These are phyloP conservation scores for Calonectria pseudoturangicola DNA, from an alignment of 2,329 filamentous ascomycete species.

Conservation along the genomic window DNA sequence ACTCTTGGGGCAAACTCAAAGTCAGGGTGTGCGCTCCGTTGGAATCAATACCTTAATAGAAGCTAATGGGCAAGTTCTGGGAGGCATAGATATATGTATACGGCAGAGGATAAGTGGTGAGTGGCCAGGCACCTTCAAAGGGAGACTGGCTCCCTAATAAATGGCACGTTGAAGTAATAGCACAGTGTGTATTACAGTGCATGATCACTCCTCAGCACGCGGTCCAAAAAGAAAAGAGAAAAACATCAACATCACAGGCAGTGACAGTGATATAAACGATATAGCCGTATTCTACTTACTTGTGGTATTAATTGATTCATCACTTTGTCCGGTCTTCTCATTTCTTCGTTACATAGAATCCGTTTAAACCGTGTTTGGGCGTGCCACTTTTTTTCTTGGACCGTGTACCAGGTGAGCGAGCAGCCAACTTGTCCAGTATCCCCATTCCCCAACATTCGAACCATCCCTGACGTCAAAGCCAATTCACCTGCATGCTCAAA, in stretches of 20 bases:
- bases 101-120: background rate
- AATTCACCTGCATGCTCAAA: conserved; percentile 27
- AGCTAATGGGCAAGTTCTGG: background rate
- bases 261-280: too few relatives aligned
- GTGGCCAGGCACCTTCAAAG: background rate
- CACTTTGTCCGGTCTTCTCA: too few relatives aligned
- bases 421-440: conserved; percentile 24
- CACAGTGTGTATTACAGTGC: background rate
- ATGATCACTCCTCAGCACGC: too few relatives aligned
- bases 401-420: too few relatives aligned
- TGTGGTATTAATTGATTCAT: too few relatives aligned
- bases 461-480: conserved; percentile 46
- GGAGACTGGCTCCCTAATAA: background rate
- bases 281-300: too few relatives aligned
- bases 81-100: background rate
- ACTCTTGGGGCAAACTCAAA: conserved; percentile 1
- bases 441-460: conserved; percentile 51
- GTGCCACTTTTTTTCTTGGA: too few relatives aligned
- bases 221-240: too few relatives aligned
- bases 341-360: too few relatives aligned
- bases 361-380: too few relatives aligned
- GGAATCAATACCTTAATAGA: background rate
- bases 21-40: background rate
- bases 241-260: too few relatives aligned
- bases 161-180: background rate